Base-by-base conservation (phyloP, 2,329 filamentous ascomycete species). In the Penicillium sp. region DNA sequence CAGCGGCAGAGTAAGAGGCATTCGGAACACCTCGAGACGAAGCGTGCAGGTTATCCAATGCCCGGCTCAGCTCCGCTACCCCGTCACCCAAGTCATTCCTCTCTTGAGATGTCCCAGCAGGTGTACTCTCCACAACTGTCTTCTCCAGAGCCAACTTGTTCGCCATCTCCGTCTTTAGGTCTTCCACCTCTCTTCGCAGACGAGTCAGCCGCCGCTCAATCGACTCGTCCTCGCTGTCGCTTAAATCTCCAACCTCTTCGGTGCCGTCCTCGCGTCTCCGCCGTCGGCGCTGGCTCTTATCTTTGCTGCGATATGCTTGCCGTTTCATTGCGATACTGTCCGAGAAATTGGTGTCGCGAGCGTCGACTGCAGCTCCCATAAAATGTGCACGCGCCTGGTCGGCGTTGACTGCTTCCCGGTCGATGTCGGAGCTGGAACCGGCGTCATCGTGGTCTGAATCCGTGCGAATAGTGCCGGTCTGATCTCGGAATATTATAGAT, bases 261-360 rank as follows among this genome's bases (percentile, higher is more conserved):
- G 83, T 66, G 3, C 73, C 74, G 24, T 76, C 74, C 35, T 75
- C 72, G 48, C 70, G 65, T 70, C 70, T 70, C 55, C 87, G 82
- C 52, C 85, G 82, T 61, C 87, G 84, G 49, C 89, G 84, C 14
- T 56, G 59, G 21, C 53, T 64, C 10, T 59, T 65, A 48, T 83
- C 90, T 7, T 89, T 88, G 35, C 87, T 87, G 64, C 87, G 87
- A 78, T 97, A 97, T 24, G 91, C 91, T 74, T 90, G 91, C 61
- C 90, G 85, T 74, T 93, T 93, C 47, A 86, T 86, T 57, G 87
- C 87, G 37, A 98, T 87, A 52, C 93, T 88, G 74, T 97, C 93
- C 2, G 93, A 96, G 73, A 97, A 95, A 74, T 97, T 91, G 24
- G 89, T 90, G 22, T 89, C 86, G 51, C 84, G 83, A 6, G 91